Conservation (phyloP, 2,329 filamentous ascomycete species). For the Trichoderma pleuroti region DNA sequence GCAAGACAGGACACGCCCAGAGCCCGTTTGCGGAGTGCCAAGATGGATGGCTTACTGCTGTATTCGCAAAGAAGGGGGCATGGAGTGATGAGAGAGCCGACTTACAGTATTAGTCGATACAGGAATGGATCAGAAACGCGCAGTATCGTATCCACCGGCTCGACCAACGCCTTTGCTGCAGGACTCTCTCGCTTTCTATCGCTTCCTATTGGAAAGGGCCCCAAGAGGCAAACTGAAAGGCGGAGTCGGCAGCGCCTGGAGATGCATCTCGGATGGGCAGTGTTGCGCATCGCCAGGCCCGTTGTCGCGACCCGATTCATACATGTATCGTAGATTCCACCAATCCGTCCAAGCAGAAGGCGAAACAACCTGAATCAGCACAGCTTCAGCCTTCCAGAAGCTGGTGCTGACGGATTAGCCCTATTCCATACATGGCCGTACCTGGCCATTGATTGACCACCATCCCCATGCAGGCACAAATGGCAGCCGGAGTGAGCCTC, state of each 20-base stretch:
- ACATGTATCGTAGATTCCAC: not conserved
- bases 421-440: not conserved
- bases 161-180: not conserved
- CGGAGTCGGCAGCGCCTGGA: not conserved
- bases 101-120: not conserved
- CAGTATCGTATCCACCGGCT: not conserved
- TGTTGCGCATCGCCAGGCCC: conserved; percentile 20
- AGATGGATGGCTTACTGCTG: not conserved
- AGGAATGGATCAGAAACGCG: not conserved
- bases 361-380: not conserved
- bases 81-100: too few species aligned
- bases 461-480: not conserved
- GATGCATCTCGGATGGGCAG: conserved; percentile 10
- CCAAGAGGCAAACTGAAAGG: conserved; percentile 2
- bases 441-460: not conserved
- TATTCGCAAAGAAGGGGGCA: not conserved
- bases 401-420: not conserved
- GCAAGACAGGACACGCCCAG: too few species aligned
- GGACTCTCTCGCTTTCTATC: not conserved
- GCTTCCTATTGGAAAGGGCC: not conserved
- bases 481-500: not conserved
- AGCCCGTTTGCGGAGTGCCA: not conserved
- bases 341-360: not conserved
- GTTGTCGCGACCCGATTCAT: conserved; percentile 13
- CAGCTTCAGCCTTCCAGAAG: not conserved